A percentile compares a stretch with the other conserved stretches of the same genome.
Conservation (phyloP, 768 basidiomycete genomes). For the Suillus fuscotomentosus region DNA sequence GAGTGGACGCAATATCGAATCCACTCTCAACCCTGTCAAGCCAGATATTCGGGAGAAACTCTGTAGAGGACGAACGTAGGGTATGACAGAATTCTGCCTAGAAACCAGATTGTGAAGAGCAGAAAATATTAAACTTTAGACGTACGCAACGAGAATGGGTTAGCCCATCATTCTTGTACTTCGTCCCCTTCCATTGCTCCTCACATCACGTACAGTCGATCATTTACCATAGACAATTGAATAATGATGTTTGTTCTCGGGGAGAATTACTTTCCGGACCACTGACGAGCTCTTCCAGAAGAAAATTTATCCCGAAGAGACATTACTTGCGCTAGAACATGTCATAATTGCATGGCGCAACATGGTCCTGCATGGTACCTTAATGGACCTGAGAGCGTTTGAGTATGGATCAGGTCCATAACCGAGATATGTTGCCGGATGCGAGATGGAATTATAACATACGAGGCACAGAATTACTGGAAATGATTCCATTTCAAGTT, state of each 20-base stretch:
- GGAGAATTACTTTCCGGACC: constrained; percentile 18
- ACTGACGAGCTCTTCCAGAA: constrained; percentile 25
- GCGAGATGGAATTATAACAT: constrained; percentile 26
- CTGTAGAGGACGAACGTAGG: background rate
- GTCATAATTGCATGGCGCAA: constrained; percentile 19
- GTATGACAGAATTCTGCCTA: background rate
- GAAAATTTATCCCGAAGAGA: constrained; percentile 19
- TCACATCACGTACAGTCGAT: constrained; percentile 32
- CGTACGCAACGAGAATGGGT: background rate
- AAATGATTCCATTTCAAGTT: constrained; percentile 14
- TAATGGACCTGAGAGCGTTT: constrained; percentile 24
- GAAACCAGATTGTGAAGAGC: constrained; percentile 3
- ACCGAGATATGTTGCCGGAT: constrained; percentile 26
- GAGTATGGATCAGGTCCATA: constrained; percentile 24
- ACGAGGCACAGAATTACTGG: constrained; percentile 19
- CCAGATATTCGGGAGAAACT: background rate
- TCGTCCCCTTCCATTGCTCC: constrained; percentile 28
- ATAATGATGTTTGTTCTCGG: constrained; percentile 25
- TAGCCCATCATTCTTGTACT: constrained; percentile 2
- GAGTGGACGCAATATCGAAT: background rate
- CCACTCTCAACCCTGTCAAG: background rate
- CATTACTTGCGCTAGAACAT: constrained; percentile 22
- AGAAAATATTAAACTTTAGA: background rate
- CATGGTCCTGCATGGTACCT: constrained; percentile 28
- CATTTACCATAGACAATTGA: constrained; percentile 22